Conservation (phyloP, 2,329 filamentous ascomycete species). For the Ophiostoma sp. region DNA sequence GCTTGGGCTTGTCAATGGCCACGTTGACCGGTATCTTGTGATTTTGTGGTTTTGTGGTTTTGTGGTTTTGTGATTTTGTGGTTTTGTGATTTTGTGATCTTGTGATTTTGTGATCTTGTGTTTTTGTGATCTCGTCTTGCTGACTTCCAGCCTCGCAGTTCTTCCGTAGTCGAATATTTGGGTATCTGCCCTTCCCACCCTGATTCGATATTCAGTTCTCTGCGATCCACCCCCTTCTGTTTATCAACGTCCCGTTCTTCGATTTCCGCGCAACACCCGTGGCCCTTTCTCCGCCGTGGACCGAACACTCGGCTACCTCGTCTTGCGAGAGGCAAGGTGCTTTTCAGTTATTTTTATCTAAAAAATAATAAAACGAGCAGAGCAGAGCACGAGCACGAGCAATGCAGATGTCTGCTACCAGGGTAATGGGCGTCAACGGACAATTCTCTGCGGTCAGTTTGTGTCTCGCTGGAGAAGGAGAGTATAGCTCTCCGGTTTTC, state of each 20-base stretch:
- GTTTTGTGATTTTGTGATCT: background rate
- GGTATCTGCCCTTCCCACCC: background rate
- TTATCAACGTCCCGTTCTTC: background rate
- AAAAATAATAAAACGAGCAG: slow-evolving; percentile 12
- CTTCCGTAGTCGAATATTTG: background rate
- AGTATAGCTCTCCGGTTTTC: slow-evolving; percentile 20
- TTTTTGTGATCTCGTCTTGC: background rate
- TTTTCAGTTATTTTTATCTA: background rate
- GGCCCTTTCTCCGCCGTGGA: slow-evolving; percentile 17
- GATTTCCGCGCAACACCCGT: slow-evolving; percentile 13
- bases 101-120: background rate
- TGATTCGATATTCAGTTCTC: background rate
- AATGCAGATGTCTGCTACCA: background rate
- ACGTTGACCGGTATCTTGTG: background rate
- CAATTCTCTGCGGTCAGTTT: slow-evolving; percentile 16
- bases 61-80: background rate
- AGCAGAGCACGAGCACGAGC: background rate
- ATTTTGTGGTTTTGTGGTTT: background rate
- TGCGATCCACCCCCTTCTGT: background rate
- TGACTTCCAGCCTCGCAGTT: background rate
- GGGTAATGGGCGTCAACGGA: slow-evolving; percentile 19
- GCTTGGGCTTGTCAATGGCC: background rate
- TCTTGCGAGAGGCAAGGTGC: slow-evolving; percentile 9
- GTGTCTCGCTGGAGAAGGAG: slow-evolving; percentile 18
- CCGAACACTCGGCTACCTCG: slow-evolving; percentile 4